A percentile compares a stretch with the other conserved stretches of the same genome.
Evolutionary conservation across 495 filamentous ascomycete species (phyloP).

Genomic region (Penicillium flavigenum): DNA sequence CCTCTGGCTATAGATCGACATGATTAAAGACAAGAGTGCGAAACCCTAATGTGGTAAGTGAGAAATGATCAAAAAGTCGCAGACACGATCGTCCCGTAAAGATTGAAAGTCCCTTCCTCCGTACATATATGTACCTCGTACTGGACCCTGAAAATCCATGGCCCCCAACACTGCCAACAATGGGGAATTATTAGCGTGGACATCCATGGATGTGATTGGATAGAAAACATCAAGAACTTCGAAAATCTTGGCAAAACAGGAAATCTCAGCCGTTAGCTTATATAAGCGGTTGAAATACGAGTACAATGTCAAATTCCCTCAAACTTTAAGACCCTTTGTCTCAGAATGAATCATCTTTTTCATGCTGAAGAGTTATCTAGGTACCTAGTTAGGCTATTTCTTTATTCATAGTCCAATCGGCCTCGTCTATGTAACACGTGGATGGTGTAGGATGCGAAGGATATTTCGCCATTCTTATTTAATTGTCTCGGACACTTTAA

Average conservation of each 20-base stretch:
- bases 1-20: neutral
- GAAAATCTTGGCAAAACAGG: neutral
- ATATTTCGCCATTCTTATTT: neutral
- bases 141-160: neutral
- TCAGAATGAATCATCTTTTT: neutral
- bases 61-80: neutral
- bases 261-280: too few relatives aligned
- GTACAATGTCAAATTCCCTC: too few relatives aligned
- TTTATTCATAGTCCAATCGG: neutral
- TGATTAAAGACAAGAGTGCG: neutral
- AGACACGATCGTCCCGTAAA: neutral
- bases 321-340: too few relatives aligned
- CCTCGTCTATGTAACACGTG: neutral
- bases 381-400: neutral
- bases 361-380: neutral
- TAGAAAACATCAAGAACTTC: neutral
- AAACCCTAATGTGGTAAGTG: neutral
- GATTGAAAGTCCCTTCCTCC: neutral
- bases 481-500: neutral
- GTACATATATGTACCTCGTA: too few relatives aligned
- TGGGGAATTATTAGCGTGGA: neutral
- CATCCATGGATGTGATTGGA: neutral
- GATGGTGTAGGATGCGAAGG: neutral
- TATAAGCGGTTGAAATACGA: too few relatives aligned
- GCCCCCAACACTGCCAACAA: neutral